Conservation (phyloP, 2,329 filamentous ascomycete species). For the Pestalotiopsis sp. region DNA sequence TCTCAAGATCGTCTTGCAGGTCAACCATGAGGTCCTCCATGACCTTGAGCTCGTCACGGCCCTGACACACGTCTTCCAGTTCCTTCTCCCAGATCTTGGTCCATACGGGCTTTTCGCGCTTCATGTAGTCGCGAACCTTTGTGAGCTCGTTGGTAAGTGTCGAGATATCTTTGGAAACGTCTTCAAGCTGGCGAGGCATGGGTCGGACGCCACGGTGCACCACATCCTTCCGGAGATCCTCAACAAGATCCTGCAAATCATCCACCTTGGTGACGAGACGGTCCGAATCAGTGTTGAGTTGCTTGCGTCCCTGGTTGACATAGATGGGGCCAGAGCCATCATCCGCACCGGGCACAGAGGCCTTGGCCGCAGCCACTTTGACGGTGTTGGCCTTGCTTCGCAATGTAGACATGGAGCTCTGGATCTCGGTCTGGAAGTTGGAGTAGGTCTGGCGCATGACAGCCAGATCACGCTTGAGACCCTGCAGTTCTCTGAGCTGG, state of each 20-base stretch:
- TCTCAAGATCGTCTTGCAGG: conserved; percentile 91
- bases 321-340: conserved; percentile 83
- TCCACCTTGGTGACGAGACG: conserved; percentile 90
- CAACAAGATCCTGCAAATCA: conserved; percentile 94
- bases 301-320: conserved; percentile 84
- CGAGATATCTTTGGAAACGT: conserved; percentile 85
- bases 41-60: conserved; percentile 90
- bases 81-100: conserved; percentile 99
- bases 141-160: conserved; percentile 82
- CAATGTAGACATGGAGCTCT: conserved; percentile 83
- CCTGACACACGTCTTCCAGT: conserved; percentile 92
- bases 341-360: conserved; percentile 70
- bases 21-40: conserved; percentile 95
- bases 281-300: conserved; percentile 84
- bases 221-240: conserved; percentile 96
- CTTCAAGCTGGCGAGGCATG: conserved; percentile 85
- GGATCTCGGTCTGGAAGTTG: conserved; percentile 85
- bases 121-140: conserved; percentile 91
- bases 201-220: conserved; percentile 91
- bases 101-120: conserved; percentile 92
- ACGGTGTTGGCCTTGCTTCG: conserved; percentile 80
- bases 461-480: conserved; percentile 83
- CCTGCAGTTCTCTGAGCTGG: conserved; percentile 79
- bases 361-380: conserved; percentile 74
- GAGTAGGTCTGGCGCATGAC: conserved; percentile 92